Percentiles rank a stretch among this genome's conserved stretches.
Evolutionary conservation across 73 alveolate genomes (phyloP).

Genomic region (Tetrahymena elliotti): DNA sequence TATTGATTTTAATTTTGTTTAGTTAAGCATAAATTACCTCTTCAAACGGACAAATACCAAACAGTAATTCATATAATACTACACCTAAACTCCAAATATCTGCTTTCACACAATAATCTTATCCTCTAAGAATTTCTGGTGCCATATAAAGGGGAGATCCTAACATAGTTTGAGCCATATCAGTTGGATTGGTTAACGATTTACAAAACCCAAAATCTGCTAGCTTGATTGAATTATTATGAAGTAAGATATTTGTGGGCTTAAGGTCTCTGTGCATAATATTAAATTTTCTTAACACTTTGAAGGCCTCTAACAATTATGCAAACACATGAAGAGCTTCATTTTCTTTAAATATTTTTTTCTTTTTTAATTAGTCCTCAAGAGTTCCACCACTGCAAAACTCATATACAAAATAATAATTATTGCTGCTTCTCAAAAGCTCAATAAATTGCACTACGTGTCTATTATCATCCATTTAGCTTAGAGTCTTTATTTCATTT

Average conservation of each 20-base stretch:
- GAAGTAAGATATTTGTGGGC: conserved; percentile 34
- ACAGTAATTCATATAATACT: conserved; percentile 22
- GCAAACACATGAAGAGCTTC: conserved; percentile 10
- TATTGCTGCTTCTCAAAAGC: conserved; percentile 8
- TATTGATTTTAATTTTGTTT: background rate
- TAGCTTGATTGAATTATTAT: conserved; percentile 13
- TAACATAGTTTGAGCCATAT: conserved; percentile 34
- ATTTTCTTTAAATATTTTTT: conserved; percentile 25
- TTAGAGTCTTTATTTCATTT: conserved; percentile 23
- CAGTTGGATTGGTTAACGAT: conserved; percentile 21
- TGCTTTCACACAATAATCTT: conserved; percentile 18
- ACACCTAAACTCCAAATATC: conserved; percentile 47
- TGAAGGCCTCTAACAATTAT: conserved; percentile 22
- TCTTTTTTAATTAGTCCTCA: conserved; percentile 4
- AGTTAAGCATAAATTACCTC: background rate
- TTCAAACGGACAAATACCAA: conserved; percentile 45
- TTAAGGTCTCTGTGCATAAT: conserved; percentile 40
- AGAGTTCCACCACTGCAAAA: conserved; percentile 40
- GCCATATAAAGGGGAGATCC: conserved; percentile 47
- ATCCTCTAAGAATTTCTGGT: conserved; percentile 43
- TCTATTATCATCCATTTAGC: conserved; percentile 5
- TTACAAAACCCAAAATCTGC: conserved; percentile 47
- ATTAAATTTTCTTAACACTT: conserved; percentile 12
- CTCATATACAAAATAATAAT: conserved; percentile 36
- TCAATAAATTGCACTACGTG: conserved; percentile 32